Evolutionary conservation across 2,329 filamentous ascomycete species (phyloP).

Genomic region (Rosellinia necatrix): DNA sequence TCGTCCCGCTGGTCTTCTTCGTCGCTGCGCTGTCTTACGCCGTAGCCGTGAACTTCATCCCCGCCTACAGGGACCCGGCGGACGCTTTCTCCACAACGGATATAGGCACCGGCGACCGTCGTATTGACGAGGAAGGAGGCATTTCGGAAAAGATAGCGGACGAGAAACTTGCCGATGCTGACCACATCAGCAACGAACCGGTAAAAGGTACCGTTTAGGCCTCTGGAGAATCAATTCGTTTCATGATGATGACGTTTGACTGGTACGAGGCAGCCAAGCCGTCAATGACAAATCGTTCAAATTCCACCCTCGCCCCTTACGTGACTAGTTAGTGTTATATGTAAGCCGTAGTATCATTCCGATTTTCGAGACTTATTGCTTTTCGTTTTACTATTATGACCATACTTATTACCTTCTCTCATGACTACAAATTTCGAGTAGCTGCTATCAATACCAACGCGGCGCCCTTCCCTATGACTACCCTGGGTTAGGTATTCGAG

Average conservation of each 20-base stretch:
- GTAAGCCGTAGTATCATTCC: no score
- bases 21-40: conserved; percentile 61
- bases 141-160: conserved; percentile 16
- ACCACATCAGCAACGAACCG: neutral
- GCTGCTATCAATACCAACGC: no score
- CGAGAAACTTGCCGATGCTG: conserved; percentile 22
- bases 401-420: no score
- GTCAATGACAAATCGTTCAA: no score
- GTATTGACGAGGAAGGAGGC: conserved; percentile 36
- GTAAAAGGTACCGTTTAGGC: neutral
- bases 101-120: conserved; percentile 43
- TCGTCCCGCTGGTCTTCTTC: conserved; percentile 67
- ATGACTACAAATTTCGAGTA: no score
- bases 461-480: no score
- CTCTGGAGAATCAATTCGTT: neutral
- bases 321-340: no score
- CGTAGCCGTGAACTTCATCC: conserved; percentile 67
- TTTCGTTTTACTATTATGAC: no score
- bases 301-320: no score
- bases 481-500: no score
- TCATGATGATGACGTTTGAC: neutral
- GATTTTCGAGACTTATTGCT: no score
- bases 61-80: conserved; percentile 64
- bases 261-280: neutral
- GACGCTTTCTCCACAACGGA: conserved; percentile 59